Evolutionary conservation across 768 basidiomycete species (phyloP), one percentile per base, ranked within the genome.

Genomic region (Dioszegia aurantiaca): DNA sequence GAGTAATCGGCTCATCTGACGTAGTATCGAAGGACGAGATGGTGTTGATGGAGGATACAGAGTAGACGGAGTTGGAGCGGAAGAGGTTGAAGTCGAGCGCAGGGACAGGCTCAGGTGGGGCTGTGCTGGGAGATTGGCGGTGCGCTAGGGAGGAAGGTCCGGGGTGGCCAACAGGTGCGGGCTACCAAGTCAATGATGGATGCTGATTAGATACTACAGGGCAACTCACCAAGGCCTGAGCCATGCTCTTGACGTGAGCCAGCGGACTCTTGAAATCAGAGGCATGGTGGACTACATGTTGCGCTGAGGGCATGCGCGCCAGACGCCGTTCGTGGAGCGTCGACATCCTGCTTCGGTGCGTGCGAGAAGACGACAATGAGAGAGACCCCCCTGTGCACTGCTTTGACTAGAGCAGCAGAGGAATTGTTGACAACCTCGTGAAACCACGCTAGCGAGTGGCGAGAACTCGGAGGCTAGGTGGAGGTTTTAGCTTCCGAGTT

Each of bases 61-160:
- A 69, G 31, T 64, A 67, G n/a, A 60, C 42, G 4, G 68, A 69
- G 26, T 56, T 46, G 16, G 55, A 30, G 12, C 65, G 59, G 39
- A 69, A 69, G n/a, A 69, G 54, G 46, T 69, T 61, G 44, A 60
- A 54, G 42, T 64, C 59, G 17, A 64, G 37, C 14, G 55, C 23
- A 11, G 62, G 62, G 37, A 63, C 59, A 12, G 56, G 1, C 11
- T 33, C 14, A 33, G 33, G 33, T 33, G 33, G 33, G 14, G 33
- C 14, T 33, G 33, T 6, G 33, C 33, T 33, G 14, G 31, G 14
- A 28, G 56, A 56, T 23, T 33, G 53, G 9, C 30, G 48, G 30
- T 51, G 48, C 21, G 19, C 21, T 4, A 51, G 33, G 36, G 48
- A 36, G 5, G 48, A 51, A 26, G 48, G 48, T 9, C 48, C 48